Percentiles rank a stretch among this genome's conserved stretches.
phyloP scores from a whole-genome alignment of 495 filamentous ascomycete genomes.

The Daldinia decipiens region DNA sequence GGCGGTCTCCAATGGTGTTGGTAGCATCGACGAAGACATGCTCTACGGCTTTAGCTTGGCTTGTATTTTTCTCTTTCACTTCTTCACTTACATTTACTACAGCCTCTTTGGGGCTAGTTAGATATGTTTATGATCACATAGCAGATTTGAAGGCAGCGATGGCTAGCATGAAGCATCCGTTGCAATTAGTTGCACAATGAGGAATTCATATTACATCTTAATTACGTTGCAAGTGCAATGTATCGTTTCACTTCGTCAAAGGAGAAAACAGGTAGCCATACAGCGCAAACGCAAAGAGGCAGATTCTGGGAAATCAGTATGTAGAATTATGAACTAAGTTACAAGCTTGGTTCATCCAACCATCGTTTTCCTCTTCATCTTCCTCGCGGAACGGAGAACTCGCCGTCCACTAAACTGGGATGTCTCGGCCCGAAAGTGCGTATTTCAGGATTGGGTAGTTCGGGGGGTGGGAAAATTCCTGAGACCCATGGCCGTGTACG shows the following conservation, averaged over 20 bases:
- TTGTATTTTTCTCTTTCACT: not conserved
- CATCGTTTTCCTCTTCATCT: slow-evolving; percentile 16
- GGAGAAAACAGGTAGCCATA: not conserved
- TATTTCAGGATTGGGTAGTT: slow-evolving; percentile 9
- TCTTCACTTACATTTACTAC: not conserved
- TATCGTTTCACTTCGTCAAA: not conserved
- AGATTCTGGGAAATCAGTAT: slow-evolving; percentile 19
- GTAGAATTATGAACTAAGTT: slow-evolving; percentile 39
- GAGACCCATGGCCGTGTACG: slow-evolving; percentile 6
- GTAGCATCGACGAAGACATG: not conserved
- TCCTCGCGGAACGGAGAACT: slow-evolving; percentile 7
- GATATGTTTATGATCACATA: not conserved
- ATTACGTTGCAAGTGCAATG: not conserved
- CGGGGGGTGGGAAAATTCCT: slow-evolving; percentile 1
- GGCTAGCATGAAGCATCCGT: not conserved
- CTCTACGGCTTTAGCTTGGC: not conserved
- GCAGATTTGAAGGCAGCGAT: not conserved
- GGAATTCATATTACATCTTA: not conserved
- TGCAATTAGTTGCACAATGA: not conserved
- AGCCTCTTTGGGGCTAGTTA: not conserved
- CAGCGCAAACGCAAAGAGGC: not conserved
- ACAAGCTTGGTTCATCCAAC: slow-evolving; percentile 29
- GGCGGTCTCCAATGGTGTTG: not conserved
- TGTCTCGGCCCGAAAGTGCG: slow-evolving; percentile 12
- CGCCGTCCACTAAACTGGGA: slow-evolving; percentile 16